These are phyloP conservation scores for Candida coquimbonensis DNA, from an alignment of 805 yeast genomes.

Conservation along the genomic window DNA sequence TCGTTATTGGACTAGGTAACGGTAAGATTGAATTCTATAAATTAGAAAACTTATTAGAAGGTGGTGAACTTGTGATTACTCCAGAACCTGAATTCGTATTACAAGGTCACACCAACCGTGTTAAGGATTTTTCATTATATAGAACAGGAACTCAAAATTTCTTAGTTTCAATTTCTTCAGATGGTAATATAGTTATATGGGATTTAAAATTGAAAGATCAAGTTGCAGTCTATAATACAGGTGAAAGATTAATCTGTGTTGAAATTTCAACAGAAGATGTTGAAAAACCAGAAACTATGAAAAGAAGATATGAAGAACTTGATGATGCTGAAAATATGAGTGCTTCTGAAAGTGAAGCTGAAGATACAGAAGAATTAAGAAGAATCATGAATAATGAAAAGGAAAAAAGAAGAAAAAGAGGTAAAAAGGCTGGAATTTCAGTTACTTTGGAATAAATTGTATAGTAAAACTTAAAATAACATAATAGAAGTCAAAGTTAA, in stretches of 20 bases:
- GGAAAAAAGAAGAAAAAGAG: slow-evolving; percentile 30
- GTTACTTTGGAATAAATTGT: slow-evolving; percentile 45
- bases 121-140: slow-evolving; percentile 66
- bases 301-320: slow-evolving; percentile 39
- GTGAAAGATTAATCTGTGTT: slow-evolving; percentile 87
- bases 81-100: slow-evolving; percentile 48
- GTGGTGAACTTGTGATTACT: slow-evolving; percentile 21
- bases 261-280: slow-evolving; percentile 68
- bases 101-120: slow-evolving; percentile 78
- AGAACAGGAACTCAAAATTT: slow-evolving; percentile 33
- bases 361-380: slow-evolving; percentile 61
- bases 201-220: slow-evolving; percentile 63
- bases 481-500: no score
- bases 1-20: slow-evolving; percentile 62
- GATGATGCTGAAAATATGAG: slow-evolving; percentile 31
- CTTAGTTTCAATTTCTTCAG: slow-evolving; percentile 81
- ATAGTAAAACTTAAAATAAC: no score
- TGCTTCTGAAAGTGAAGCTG: slow-evolving; percentile 66
- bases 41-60: slow-evolving; percentile 27
- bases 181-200: slow-evolving; percentile 92
- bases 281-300: slow-evolving; percentile 68
- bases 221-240: slow-evolving; percentile 83
- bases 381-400: slow-evolving; percentile 39
- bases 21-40: slow-evolving; percentile 62
- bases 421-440: slow-evolving; percentile 38